Percentiles rank a stretch among this genome's conserved stretches.
These are phyloP conservation scores for Paraphaeosphaeria sporulosa DNA, from an alignment of 2,329 filamentous ascomycete genomes.

Conservation along the genomic window DNA sequence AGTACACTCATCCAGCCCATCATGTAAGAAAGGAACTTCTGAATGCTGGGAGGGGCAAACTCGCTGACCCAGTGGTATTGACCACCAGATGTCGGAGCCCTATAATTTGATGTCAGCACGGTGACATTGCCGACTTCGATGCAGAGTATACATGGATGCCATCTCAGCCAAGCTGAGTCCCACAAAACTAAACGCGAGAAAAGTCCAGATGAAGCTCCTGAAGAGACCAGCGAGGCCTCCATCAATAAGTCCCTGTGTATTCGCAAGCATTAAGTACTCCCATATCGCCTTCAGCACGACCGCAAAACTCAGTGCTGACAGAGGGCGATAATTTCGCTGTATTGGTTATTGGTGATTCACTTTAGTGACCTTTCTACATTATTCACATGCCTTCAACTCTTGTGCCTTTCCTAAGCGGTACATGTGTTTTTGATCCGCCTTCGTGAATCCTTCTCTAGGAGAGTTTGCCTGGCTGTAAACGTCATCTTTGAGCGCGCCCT, in stretches of 20 bases:
- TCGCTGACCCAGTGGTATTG: conserved; percentile 48
- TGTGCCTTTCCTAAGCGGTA: conserved; percentile 45
- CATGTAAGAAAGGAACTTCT: conserved; percentile 35
- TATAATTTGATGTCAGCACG: neutral
- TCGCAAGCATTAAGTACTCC: conserved; percentile 46
- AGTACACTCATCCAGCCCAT: conserved; percentile 57
- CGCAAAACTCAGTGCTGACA: conserved; percentile 44
- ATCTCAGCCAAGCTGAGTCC: conserved; percentile 46
- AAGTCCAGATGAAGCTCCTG: conserved; percentile 46
- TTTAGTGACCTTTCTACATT: neutral
- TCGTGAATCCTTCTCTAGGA: conserved; percentile 31
- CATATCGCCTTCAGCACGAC: conserved; percentile 44
- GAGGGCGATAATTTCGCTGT: conserved; percentile 42
- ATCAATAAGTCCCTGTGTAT: conserved; percentile 39
- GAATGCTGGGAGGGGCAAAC: conserved; percentile 37
- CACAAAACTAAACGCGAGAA: conserved; percentile 41
- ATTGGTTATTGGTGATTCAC: neutral
- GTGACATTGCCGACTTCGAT: neutral
- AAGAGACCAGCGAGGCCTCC: conserved; percentile 44
- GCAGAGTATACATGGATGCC: conserved; percentile 40
- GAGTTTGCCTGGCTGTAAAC: conserved; percentile 5
- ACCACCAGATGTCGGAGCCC: conserved; percentile 35
- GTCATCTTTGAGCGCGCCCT: neutral
- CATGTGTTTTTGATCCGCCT: conserved; percentile 41
- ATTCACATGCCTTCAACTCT: conserved; percentile 31